Percentiles rank a stretch among this genome's conserved stretches.
phyloP scores from a whole-genome alignment of 148 eudicot genomes.

The Salicornia ramosissima region DNA sequence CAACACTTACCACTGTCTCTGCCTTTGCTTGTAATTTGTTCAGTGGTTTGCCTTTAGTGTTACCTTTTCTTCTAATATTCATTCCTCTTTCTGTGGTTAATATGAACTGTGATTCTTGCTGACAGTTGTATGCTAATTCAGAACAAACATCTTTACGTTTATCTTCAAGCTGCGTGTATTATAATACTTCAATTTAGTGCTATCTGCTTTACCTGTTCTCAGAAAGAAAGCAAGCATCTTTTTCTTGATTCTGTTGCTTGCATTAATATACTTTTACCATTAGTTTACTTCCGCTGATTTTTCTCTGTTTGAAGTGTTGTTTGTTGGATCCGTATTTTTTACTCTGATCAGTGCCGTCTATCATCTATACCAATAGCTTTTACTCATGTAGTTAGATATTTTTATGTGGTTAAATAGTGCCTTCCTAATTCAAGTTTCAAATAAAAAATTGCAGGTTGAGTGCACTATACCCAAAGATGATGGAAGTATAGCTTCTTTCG shows the following conservation, averaged over 20 bases:
- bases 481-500: constrained; percentile 78
- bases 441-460: constrained; percentile 64
- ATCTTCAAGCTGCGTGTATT: not conserved
- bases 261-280: too few species aligned
- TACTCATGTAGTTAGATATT: too few species aligned
- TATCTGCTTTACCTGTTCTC: not conserved
- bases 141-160: not conserved
- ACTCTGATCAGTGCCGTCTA: not conserved
- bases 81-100: not conserved
- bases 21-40: not conserved
- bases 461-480: constrained; percentile 98
- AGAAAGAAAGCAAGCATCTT: not conserved
- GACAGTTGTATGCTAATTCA: not conserved
- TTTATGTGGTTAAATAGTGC: not conserved
- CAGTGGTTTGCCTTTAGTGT: not conserved
- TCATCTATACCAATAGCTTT: not conserved
- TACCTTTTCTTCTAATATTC: not conserved
- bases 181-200: not conserved
- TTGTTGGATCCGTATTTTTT: too few species aligned
- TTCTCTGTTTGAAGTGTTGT: too few species aligned
- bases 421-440: constrained; percentile 15
- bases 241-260: not conserved
- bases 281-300: too few species aligned
- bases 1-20: not conserved
- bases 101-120: not conserved